These are phyloP conservation scores for Podaxis sp. DNA, from an alignment of 768 basidiomycete species.

Conservation along the genomic window DNA sequence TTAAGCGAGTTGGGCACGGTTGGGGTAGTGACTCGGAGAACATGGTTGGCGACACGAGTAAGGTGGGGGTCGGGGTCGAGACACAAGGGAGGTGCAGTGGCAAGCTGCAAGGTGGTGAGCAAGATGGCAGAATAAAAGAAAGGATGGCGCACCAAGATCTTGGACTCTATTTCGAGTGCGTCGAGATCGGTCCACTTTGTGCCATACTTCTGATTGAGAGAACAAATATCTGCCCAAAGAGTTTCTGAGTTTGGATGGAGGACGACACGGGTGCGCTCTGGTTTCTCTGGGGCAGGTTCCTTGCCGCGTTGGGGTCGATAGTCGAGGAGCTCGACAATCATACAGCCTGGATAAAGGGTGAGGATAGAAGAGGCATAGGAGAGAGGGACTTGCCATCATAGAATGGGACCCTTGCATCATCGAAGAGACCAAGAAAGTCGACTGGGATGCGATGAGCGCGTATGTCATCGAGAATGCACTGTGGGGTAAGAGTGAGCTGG, in stretches of 20 bases:
- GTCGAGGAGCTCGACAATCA: slow-evolving; percentile 81
- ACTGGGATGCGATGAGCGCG: slow-evolving; percentile 80
- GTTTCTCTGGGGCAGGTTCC: slow-evolving; percentile 54
- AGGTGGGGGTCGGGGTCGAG: slow-evolving; percentile 78
- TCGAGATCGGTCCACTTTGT: slow-evolving; percentile 67
- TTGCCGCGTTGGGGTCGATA: slow-evolving; percentile 58
- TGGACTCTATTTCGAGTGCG: slow-evolving; percentile 70
- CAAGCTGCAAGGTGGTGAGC: slow-evolving; percentile 40
- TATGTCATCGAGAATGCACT: slow-evolving; percentile 83
- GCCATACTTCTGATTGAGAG: slow-evolving; percentile 55
- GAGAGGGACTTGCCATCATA: slow-evolving; percentile 61
- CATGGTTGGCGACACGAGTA: slow-evolving; percentile 69
- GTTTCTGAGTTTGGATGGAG: slow-evolving; percentile 77
- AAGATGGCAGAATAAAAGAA: slow-evolving; percentile 7
- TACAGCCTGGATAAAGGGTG: slow-evolving; percentile 51
- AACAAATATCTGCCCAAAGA: slow-evolving; percentile 74
- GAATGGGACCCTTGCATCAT: slow-evolving; percentile 67
- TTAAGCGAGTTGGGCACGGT: slow-evolving; percentile 72
- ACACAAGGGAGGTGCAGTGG: slow-evolving; percentile 72
- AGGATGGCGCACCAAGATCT: slow-evolving; percentile 53
- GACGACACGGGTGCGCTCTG: slow-evolving; percentile 64
- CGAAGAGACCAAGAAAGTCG: slow-evolving; percentile 80
- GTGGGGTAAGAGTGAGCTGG: slow-evolving; percentile 9
- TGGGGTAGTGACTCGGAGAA: slow-evolving; percentile 68
- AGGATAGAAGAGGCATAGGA: neutral